Evolutionary conservation across 2,329 filamentous ascomycete genomes (phyloP).

Genomic region (Venturia oleaginea): DNA sequence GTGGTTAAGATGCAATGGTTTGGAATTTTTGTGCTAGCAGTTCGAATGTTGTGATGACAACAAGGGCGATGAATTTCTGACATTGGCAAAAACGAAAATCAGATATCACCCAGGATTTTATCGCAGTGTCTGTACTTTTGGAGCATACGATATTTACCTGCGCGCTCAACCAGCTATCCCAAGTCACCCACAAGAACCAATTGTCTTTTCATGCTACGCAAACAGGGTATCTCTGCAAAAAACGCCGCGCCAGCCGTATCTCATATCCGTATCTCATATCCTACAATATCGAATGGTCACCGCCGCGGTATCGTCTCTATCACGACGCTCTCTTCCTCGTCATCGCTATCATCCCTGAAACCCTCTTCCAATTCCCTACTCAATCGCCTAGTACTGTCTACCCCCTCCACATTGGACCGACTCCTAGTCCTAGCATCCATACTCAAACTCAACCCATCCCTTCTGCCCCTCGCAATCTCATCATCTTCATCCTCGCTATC

Average conservation of each 20-base stretch:
- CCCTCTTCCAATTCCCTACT: conserved; percentile 73
- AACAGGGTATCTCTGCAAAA: neutral
- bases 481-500: conserved; percentile 25
- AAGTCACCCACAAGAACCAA: neutral
- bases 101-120: no score
- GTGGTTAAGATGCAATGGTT: no score
- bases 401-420: neutral
- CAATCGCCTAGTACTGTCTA: conserved; percentile 46
- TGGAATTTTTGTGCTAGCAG: no score
- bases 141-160: neutral
- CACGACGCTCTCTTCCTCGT: conserved; percentile 34
- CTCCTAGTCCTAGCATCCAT: conserved; percentile 11
- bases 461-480: neutral
- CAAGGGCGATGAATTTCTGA: no score
- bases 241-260: neutral
- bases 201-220: neutral
- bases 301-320: neutral
- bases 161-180: neutral
- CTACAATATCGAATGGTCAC: neutral
- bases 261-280: neutral
- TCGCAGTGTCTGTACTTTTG: no score
- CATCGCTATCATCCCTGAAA: conserved; percentile 64
- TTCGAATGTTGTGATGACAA: no score
- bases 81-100: no score
- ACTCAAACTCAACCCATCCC: conserved; percentile 12